These are phyloP conservation scores for Fusarium multiceps DNA, from an alignment of 2,329 filamentous ascomycete species.

Conservation along the genomic window DNA sequence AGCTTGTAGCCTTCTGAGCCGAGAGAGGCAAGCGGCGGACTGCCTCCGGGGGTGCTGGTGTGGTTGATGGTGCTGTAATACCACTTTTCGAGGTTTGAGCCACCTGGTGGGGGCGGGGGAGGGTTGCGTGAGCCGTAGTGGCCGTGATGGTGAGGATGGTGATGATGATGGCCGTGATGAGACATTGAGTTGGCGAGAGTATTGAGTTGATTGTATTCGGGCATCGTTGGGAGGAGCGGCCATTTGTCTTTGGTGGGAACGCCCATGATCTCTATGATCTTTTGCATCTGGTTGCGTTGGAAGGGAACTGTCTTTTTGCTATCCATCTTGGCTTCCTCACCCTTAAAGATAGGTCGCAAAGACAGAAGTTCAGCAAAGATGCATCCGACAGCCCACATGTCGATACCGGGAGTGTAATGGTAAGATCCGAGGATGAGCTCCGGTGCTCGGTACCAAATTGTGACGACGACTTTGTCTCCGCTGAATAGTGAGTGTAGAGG, in stretches of 20 bases:
- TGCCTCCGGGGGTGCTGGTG: slow-evolving; percentile 52
- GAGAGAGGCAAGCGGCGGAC: slow-evolving; percentile 65
- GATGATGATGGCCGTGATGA: slow-evolving; percentile 57
- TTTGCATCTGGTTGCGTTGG: slow-evolving; percentile 98
- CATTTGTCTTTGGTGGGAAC: slow-evolving; percentile 89
- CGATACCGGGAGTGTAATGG: slow-evolving; percentile 97
- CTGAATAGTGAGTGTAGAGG: slow-evolving; percentile 90
- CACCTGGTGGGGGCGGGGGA: slow-evolving; percentile 40
- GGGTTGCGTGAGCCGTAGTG: slow-evolving; percentile 55
- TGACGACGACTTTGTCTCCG: slow-evolving; percentile 98
- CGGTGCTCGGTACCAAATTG: slow-evolving; percentile 98
- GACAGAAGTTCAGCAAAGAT: slow-evolving; percentile 96
- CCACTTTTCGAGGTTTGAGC: slow-evolving; percentile 78
- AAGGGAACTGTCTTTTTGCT: slow-evolving; percentile 97
- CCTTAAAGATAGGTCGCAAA: slow-evolving; percentile 95
- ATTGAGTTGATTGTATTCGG: slow-evolving; percentile 80
- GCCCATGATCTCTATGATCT: slow-evolving; percentile 97
- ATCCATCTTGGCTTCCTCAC: slow-evolving; percentile 99
- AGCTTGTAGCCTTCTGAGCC: slow-evolving; percentile 84
- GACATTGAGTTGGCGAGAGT: slow-evolving; percentile 63
- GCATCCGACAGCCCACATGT: slow-evolving; percentile 97
- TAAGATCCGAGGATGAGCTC: slow-evolving; percentile 90
- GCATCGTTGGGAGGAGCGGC: slow-evolving; percentile 86
- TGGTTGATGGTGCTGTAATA: slow-evolving; percentile 77
- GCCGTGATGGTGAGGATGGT: slow-evolving; percentile 60